Percentiles rank a stretch among this genome's conserved stretches.
These are phyloP conservation scores for Rhizodiscina lignyota DNA, from an alignment of 495 filamentous ascomycete genomes.

Conservation along the genomic window DNA sequence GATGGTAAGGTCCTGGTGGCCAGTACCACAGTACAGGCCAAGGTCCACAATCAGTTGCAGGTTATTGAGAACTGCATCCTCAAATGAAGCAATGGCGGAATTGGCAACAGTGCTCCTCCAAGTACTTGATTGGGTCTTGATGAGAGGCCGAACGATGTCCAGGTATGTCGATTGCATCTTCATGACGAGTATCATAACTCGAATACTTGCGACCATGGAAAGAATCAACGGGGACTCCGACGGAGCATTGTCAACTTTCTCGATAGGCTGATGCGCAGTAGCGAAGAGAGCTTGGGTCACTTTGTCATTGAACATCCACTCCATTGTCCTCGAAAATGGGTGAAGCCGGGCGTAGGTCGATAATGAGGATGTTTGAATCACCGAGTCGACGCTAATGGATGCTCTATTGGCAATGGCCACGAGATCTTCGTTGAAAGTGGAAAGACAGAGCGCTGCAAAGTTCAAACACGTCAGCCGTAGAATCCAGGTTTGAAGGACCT, in stretches of 20 bases:
- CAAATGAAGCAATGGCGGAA: constrained; percentile 62
- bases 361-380: constrained; percentile 53
- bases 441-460: constrained; percentile 57
- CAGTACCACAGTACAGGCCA: constrained; percentile 67
- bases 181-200: constrained; percentile 65
- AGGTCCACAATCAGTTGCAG: constrained; percentile 58
- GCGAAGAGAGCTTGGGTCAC: constrained; percentile 64
- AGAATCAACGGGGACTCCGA: constrained; percentile 60
- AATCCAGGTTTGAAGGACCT: constrained; percentile 44
- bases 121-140: constrained; percentile 37
- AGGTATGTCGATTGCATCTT: constrained; percentile 83
- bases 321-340: constrained; percentile 83
- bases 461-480: constrained; percentile 63
- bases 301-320: constrained; percentile 92
- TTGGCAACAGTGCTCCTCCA: constrained; percentile 41
- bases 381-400: constrained; percentile 52
- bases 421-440: constrained; percentile 81
- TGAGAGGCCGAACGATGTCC: constrained; percentile 61
- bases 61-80: constrained; percentile 77
- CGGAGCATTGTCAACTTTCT: constrained; percentile 45
- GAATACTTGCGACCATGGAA: constrained; percentile 53
- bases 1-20: constrained; percentile 57
- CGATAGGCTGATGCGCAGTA: constrained; percentile 53
- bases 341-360: constrained; percentile 68
- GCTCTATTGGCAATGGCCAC: constrained; percentile 57